These are phyloP conservation scores for Elsinoe necatrix DNA, from an alignment of 2,329 filamentous ascomycete species.

Conservation along the genomic window DNA sequence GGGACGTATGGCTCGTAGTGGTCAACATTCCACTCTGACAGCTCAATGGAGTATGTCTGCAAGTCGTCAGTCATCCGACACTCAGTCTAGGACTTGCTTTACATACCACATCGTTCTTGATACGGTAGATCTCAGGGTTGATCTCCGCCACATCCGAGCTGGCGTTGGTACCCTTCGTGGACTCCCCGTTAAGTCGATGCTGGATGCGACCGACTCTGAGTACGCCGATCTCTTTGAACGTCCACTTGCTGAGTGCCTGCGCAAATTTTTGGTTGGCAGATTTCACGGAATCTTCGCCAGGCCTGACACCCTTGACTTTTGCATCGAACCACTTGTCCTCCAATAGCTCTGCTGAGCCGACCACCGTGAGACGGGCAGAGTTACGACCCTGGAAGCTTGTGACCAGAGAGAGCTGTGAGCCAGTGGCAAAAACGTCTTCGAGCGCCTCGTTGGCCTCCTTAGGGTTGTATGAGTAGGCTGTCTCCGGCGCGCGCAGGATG, in stretches of 20 bases:
- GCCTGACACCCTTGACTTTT: conserved; percentile 52
- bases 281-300: conserved; percentile 47
- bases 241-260: conserved; percentile 80
- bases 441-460: conserved; percentile 67
- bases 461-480: conserved; percentile 87
- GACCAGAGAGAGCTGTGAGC: conserved; percentile 75
- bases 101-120: conserved; percentile 95
- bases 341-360: conserved; percentile 80
- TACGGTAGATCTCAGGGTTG: conserved; percentile 84
- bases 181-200: conserved; percentile 58
- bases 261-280: conserved; percentile 80
- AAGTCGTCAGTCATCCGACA: neutral
- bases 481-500: conserved; percentile 70
- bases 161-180: conserved; percentile 29
- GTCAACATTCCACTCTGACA: conserved; percentile 75
- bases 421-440: conserved; percentile 78
- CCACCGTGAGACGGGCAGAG: conserved; percentile 76
- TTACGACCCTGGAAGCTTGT: conserved; percentile 85
- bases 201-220: conserved; percentile 74
- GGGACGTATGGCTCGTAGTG: conserved; percentile 66
- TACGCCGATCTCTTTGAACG: conserved; percentile 89
- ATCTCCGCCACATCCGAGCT: conserved; percentile 31
- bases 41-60: conserved; percentile 75
- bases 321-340: conserved; percentile 83
- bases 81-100: neutral